A percentile compares a stretch with the other conserved stretches of the same genome.
These are phyloP conservation scores for Omphalea diandra DNA, from an alignment of 441 rosid genomes.

Conservation along the genomic window DNA sequence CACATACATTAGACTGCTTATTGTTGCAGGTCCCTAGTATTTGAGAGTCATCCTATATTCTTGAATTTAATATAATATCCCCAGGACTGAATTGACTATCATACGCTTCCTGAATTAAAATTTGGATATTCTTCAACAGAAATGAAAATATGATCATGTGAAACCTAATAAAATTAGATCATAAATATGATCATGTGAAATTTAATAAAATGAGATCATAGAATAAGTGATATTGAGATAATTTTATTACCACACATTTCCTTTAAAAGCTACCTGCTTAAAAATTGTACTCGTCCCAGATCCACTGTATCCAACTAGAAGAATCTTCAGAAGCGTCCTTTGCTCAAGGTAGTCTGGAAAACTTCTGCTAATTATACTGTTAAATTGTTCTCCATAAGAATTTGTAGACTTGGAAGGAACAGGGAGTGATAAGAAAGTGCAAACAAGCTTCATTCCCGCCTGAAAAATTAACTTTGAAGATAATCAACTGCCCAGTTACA, in stretches of 20 bases:
- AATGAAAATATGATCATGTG: not conserved
- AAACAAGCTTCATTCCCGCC: constrained; percentile 81
- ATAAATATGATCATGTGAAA: not conserved
- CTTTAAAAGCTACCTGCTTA: constrained; percentile 68
- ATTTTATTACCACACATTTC: constrained; percentile 19
- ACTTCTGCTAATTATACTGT: constrained; percentile 51
- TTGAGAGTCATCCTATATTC: not conserved
- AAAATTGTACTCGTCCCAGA: constrained; percentile 96
- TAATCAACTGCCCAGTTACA: constrained; percentile 10
- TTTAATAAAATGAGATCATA: not conserved
- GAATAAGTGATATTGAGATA: constrained; percentile 2
- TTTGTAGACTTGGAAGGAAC: constrained; percentile 63
- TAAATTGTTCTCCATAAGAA: constrained; percentile 49
- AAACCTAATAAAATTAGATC: not conserved
- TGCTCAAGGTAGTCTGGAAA: constrained; percentile 68
- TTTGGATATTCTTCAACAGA: not conserved
- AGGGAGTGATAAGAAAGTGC: constrained; percentile 78
- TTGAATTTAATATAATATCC: not conserved
- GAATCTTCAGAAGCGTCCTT: constrained; percentile 60
- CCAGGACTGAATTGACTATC: not conserved
- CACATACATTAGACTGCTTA: not conserved
- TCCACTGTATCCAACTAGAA: constrained; percentile 77
- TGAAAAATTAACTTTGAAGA: constrained; percentile 32
- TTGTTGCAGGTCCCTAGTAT: not conserved
- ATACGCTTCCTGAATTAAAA: not conserved